Base-by-base conservation (phyloP, 768 basidiomycete genomes). In the Porpolomopsis calyptriformis region DNA sequence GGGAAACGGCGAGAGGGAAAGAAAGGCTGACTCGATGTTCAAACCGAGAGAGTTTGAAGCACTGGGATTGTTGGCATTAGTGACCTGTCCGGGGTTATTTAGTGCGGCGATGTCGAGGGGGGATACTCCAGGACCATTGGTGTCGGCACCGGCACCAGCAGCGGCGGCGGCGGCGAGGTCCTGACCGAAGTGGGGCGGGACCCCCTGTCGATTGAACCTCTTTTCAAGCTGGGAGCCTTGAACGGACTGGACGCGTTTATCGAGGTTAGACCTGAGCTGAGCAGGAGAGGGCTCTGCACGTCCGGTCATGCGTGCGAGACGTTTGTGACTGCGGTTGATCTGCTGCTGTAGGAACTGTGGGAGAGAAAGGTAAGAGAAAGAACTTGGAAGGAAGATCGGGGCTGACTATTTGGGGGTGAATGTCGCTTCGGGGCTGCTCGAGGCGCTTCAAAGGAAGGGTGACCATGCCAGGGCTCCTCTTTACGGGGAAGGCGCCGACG, bases 271-370 rank as follows among this genome's bases (percentile, higher is more conserved):
- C 31, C 65, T 60, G 43, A 85, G 70, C 12, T 70, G 65, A 20
- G 66, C 64, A 11, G 64, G 64, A 18, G 73, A 66, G 4, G 80
- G 80, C 6, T 57, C 69, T 18, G 64, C 63, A 31, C 72, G 74
- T 11, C 81, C 77, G 3, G 75, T 76, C 78, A 87, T 82, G 40
- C 72, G 77, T 6, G 84, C 82, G 42, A 78, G 70, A 43, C 85
- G 81, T 47, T 69, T 71, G 45, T 74, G 63, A 43, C 72, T 69
- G 41, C 76, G 78, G 60, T 85, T 87, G 50, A 82, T 73, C 54
- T 79, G 71, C 60, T 82, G 85, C 60, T 86, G 83, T 26, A 80
- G 62, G 37, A 72, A 60, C 85, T 88, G 55, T 26, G 33, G 27
- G n/a, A 26, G 14, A 25, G 20, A 10, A 25, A 34, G 26, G 22